Percentiles rank a stretch among this genome's conserved stretches.
Evolutionary conservation across 2,329 filamentous ascomycete genomes (phyloP).

Genomic region (Thermomyces lanuginosus): DNA sequence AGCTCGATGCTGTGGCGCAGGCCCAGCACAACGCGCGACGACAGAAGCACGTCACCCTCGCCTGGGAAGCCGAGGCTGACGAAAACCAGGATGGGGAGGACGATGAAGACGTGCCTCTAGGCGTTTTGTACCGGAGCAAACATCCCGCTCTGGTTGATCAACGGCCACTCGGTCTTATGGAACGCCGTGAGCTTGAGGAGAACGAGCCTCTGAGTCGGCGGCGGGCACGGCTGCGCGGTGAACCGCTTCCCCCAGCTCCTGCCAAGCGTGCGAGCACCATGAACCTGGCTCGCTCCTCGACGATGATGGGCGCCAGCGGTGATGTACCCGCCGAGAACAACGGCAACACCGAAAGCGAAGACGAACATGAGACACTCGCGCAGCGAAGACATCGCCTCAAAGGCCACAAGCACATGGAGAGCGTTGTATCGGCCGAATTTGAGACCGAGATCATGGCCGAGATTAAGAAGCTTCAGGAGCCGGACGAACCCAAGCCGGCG

Average conservation of each 20-base stretch:
- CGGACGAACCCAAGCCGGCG: conserved; percentile 5
- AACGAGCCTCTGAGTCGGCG: conserved; percentile 74
- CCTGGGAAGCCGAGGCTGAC: conserved; percentile 55
- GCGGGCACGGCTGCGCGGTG: conserved; percentile 56
- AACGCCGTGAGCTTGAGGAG: conserved; percentile 73
- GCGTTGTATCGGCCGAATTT: conserved; percentile 25
- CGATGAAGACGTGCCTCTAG: conserved; percentile 79
- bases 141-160: conserved; percentile 16
- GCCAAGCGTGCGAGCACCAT: conserved; percentile 19
- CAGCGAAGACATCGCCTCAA: conserved; percentile 28
- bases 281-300: too few relatives aligned
- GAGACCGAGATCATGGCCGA: conserved; percentile 28
- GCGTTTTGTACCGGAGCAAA: conserved; percentile 51
- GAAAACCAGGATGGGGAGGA: conserved; percentile 34
- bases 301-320: too few relatives aligned
- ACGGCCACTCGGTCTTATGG: conserved; percentile 31
- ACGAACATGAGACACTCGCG: conserved; percentile 30
- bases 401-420: conserved; percentile 16
- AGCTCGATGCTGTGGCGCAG: conserved; percentile 81
- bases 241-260: conserved; percentile 19
- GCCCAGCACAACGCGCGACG: conserved; percentile 56
- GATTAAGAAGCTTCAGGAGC: conserved; percentile 16
- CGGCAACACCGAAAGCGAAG: conserved; percentile 12
- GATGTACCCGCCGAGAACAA: conserved; percentile 14
- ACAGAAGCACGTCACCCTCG: conserved; percentile 63